Evolutionary conservation across 805 yeast species (phyloP).

Genomic region (Priceomyces carsonii): DNA sequence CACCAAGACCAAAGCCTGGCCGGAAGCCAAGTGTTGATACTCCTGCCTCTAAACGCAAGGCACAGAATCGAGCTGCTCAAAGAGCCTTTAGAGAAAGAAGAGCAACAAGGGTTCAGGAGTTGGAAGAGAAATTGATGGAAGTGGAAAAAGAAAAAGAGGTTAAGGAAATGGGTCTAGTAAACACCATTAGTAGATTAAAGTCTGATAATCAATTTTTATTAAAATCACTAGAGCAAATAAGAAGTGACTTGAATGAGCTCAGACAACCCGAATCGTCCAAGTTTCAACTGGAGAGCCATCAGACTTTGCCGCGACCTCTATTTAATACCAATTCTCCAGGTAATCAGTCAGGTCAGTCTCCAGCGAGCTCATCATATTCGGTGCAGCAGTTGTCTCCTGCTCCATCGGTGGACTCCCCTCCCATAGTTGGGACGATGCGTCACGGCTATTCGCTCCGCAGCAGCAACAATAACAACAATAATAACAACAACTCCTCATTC

Average conservation of each 20-base stretch:
- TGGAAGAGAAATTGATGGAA: slow-evolving; percentile 67
- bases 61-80: slow-evolving; percentile 94
- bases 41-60: slow-evolving; percentile 83
- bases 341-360: slow-evolving; percentile 23
- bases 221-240: slow-evolving; percentile 44
- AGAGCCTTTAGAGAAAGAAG: slow-evolving; percentile 86
- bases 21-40: slow-evolving; percentile 68
- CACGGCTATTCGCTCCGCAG: slow-evolving; percentile 1
- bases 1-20: slow-evolving; percentile 65
- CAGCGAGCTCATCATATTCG: slow-evolving; percentile 31
- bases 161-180: slow-evolving; percentile 55
- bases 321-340: slow-evolving; percentile 12
- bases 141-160: slow-evolving; percentile 66
- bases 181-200: slow-evolving; percentile 50
- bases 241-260: slow-evolving; percentile 27
- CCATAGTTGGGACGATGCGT: slow-evolving; percentile 18
- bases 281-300: slow-evolving; percentile 2
- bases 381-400: slow-evolving; percentile 56
- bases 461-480: slow-evolving; percentile 2
- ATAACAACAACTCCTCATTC: slow-evolving; percentile 5
- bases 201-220: slow-evolving; percentile 45
- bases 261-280: slow-evolving; percentile 11
- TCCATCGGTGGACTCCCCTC: slow-evolving; percentile 50
- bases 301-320: slow-evolving; percentile 1
- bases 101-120: slow-evolving; percentile 76